Base-by-base conservation (phyloP, 2,329 filamentous ascomycete species). In the Calonectria pseudoreteaudii region DNA sequence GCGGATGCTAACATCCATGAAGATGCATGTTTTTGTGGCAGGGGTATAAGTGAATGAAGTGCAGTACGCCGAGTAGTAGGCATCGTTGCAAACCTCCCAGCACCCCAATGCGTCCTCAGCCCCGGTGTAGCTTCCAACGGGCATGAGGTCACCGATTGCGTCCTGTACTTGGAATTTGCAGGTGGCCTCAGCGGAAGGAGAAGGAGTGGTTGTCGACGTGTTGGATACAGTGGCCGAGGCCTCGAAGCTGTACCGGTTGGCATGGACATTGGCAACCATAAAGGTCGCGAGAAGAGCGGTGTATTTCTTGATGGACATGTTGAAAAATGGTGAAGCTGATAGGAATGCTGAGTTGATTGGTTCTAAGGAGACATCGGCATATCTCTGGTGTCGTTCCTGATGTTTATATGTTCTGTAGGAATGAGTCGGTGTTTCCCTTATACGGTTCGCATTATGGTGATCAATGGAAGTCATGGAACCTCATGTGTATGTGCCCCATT, bases 31-130 rank as follows among this genome's bases (percentile, higher is more conserved):
- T 44, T 69, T 49, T 6, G 67, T 36, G 38, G n/a, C 9, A 2
- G 56, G 41, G 0, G 53, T 64, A 18, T 69, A 69, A 6, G 53
- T 69, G n/a, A 69, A 62, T 14, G 67, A 60, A n/a, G 26, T 38
- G 23, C 67, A 69, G 30, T 44, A 58, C 11, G 41, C 41, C 13
- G 52, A 44, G 34, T 62, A 44, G 30, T 62, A 20, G 28, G 58
- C 41, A 6, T 69, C 56, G 26, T 41, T 49, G 44, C 67, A 69
- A 23, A 69, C 62, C 20, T 62, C 28, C 41, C 31, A 50, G 14
- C 67, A 69, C 26, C 28, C 67, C 3, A 31, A 28, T 11, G 53
- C n/a, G 30, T 47, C 31, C n/a, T 26, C 31, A 30, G 67, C 38
- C 1, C 67, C 67, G 16, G 8, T 18, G 18, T 69, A 69, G 31